These are phyloP conservation scores for Trametes gibbosa DNA, from an alignment of 768 basidiomycete genomes.

Conservation along the genomic window DNA sequence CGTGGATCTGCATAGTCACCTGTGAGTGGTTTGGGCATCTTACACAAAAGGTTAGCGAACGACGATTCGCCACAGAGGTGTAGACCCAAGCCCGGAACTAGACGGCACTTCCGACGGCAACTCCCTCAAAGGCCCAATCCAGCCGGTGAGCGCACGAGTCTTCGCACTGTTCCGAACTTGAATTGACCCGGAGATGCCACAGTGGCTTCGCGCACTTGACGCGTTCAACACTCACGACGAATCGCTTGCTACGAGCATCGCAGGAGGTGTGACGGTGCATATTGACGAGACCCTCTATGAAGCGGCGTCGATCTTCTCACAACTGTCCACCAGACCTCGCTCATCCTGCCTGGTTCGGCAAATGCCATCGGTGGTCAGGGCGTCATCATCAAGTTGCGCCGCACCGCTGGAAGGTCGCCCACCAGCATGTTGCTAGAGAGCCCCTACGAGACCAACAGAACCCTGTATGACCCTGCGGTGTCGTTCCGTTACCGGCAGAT, in stretches of 20 bases:
- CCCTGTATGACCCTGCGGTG: slow-evolving; percentile 39
- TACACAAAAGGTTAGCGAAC: slow-evolving; percentile 34
- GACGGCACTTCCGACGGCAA: slow-evolving; percentile 41
- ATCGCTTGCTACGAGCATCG: slow-evolving; percentile 61
- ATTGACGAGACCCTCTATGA: too few species aligned
- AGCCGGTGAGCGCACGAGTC: slow-evolving; percentile 21
- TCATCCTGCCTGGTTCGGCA: slow-evolving; percentile 73
- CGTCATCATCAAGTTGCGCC: slow-evolving; percentile 75
- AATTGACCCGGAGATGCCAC: too few species aligned
- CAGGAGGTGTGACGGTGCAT: slow-evolving; percentile 67
- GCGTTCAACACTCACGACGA: slow-evolving; percentile 80
- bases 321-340: slow-evolving; percentile 40
- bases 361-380: slow-evolving; percentile 61
- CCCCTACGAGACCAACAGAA: slow-evolving; percentile 60
- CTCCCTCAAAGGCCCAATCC: slow-evolving; percentile 36
- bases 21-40: slow-evolving; percentile 29
- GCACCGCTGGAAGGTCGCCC: slow-evolving; percentile 66
- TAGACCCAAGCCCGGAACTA: slow-evolving; percentile 21
- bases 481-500: slow-evolving; percentile 75
- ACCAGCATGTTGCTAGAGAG: slow-evolving; percentile 76
- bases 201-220: slow-evolving; percentile 72
- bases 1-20: slow-evolving; percentile 18
- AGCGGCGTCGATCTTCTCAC: too few species aligned
- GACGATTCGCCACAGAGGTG: neutral
- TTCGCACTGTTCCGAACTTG: slow-evolving; percentile 24